Conservation (phyloP, 306 rosid genomes). For the Cicer bijugum region DNA sequence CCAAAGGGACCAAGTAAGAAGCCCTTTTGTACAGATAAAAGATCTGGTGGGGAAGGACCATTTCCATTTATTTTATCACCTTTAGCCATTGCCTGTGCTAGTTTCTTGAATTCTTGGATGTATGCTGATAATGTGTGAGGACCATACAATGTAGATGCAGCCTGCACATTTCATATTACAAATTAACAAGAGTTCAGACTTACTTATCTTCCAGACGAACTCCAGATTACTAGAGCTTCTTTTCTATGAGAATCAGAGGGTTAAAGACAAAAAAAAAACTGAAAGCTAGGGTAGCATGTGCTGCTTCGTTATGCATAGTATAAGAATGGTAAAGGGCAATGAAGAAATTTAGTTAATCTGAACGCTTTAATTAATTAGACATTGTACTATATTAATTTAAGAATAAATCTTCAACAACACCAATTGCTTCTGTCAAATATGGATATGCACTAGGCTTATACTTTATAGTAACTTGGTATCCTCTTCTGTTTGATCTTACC, state of each 20-base stretch:
- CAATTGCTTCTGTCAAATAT: slow-evolving; percentile 21
- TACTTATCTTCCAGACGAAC: no score
- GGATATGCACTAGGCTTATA: neutral
- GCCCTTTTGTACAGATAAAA: slow-evolving; percentile 58
- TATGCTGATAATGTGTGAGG: slow-evolving; percentile 87
- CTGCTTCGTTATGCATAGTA: no score
- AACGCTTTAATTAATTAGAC: neutral
- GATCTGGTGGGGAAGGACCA: slow-evolving; percentile 73
- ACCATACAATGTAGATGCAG: slow-evolving; percentile 87
- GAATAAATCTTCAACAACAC: neutral
- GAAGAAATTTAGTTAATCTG: neutral
- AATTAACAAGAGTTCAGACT: neutral
- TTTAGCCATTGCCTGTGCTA: slow-evolving; percentile 71
- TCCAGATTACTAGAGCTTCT: no score
- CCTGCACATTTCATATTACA: slow-evolving; percentile 50
- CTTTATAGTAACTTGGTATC: slow-evolving; percentile 15
- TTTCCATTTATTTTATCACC: slow-evolving; percentile 46
- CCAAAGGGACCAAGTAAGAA: slow-evolving; percentile 49
- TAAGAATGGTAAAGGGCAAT: neutral
- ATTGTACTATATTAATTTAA: neutral
- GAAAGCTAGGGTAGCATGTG: no score
- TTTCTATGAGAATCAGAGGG: no score
- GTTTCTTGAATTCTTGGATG: slow-evolving; percentile 79
- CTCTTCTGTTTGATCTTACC: slow-evolving; percentile 45
- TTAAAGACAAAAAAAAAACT: no score